A percentile compares a stretch with the other conserved stretches of the same genome.
Conservation (phyloP, 1,284 basidiomycete genomes). For the Lignosus rhinocerotis region DNA sequence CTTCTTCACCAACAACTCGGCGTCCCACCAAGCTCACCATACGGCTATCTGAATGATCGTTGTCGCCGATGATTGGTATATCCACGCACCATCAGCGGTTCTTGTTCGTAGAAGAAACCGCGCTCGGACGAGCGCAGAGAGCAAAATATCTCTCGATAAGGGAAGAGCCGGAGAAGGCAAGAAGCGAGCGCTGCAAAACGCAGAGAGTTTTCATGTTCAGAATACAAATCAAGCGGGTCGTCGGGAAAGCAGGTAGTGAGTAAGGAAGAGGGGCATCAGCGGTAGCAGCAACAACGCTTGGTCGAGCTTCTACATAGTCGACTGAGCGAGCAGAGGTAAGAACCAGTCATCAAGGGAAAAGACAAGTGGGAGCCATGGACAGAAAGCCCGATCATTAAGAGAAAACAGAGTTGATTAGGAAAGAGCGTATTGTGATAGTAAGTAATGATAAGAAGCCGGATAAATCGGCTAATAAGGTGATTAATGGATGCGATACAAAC, state of each 20-base stretch:
- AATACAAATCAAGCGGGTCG: neutral
- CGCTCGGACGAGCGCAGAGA: neutral
- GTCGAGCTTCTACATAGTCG: no score
- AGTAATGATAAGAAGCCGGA: slow-evolving; percentile 3
- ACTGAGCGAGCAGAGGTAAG: no score
- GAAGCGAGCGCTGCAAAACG: neutral
- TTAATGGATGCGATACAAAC: slow-evolving; percentile 4
- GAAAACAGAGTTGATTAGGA: slow-evolving; percentile 12
- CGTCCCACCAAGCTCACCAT: no score
- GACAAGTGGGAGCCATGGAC: no score
- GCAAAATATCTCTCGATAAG: neutral
- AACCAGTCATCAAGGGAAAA: no score
- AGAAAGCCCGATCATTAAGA: slow-evolving; percentile 12
- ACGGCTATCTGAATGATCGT: no score
- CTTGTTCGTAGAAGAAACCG: neutral
- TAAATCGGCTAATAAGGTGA: slow-evolving; percentile 11
- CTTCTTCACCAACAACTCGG: no score
- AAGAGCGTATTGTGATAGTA: slow-evolving; percentile 6
- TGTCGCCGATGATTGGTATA: no score
- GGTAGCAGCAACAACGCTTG: no score
- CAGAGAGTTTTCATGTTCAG: neutral
- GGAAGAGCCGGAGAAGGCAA: neutral
- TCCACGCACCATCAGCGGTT: no score
- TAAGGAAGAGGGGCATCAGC: no score
- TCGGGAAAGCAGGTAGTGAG: neutral